phyloP scores from a whole-genome alignment of 192 early-diverging fungal species.

The Coemansia sp. region DNA sequence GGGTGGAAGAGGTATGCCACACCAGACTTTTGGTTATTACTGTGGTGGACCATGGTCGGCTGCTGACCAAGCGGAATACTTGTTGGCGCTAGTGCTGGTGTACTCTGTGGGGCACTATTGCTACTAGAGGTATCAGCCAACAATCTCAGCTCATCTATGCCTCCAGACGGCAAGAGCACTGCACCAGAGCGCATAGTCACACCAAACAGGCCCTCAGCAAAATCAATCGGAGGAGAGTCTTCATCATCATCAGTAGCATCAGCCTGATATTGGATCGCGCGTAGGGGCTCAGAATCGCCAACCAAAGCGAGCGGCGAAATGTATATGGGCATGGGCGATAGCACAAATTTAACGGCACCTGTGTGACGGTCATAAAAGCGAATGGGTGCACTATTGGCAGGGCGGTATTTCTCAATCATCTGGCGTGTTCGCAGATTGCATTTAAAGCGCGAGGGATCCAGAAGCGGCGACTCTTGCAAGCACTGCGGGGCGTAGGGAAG shows the following conservation, averaged over 20 bases:
- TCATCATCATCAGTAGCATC: not conserved
- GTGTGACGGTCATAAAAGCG: slow-evolving; percentile 43
- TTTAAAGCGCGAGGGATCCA: slow-evolving; percentile 39
- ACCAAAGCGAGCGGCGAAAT: slow-evolving; percentile 1
- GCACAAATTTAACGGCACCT: slow-evolving; percentile 37
- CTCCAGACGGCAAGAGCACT: slow-evolving; percentile 28
- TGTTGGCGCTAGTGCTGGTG: slow-evolving; percentile 1
- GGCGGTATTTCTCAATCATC: slow-evolving; percentile 38
- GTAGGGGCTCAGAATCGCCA: not conserved
- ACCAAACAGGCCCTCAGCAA: not conserved
- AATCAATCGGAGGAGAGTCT: not conserved
- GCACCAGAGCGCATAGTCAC: slow-evolving; percentile 18
- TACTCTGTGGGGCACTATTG: not conserved
- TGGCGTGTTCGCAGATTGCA: slow-evolving; percentile 48
- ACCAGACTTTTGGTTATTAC: slow-evolving; percentile 4
- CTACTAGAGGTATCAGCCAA: not conserved
- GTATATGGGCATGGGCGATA: slow-evolving; percentile 26
- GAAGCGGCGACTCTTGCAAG: slow-evolving; percentile 40
- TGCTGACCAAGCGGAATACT: not conserved
- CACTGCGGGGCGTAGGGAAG: slow-evolving; percentile 47
- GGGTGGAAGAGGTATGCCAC: slow-evolving; percentile 43
- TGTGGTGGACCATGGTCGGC: not conserved
- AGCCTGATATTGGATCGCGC: not conserved
- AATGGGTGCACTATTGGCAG: slow-evolving; percentile 29
- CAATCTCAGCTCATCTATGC: slow-evolving; percentile 20